These are phyloP conservation scores for Acer yangbiense DNA, from an alignment of 345 rosid species.

Conservation along the genomic window DNA sequence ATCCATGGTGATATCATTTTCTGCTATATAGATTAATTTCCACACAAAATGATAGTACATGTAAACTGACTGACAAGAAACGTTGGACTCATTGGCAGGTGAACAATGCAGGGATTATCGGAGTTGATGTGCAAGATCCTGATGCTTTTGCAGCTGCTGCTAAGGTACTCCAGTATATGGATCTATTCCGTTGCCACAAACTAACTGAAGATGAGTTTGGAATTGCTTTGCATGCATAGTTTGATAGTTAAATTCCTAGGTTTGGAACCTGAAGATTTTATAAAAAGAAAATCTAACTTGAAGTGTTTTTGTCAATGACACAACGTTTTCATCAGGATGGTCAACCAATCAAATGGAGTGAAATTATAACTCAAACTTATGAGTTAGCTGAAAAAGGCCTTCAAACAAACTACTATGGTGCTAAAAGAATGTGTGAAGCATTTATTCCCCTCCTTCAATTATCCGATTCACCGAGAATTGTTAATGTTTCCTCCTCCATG, in stretches of 20 bases:
- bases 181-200: background rate
- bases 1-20: background rate
- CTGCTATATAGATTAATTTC: background rate
- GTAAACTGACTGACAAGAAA: background rate
- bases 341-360: slow-evolving; percentile 24
- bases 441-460: slow-evolving; percentile 46
- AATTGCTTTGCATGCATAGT: background rate
- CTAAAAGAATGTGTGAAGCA: slow-evolving; percentile 49
- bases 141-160: slow-evolving; percentile 28
- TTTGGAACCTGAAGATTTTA: background rate
- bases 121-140: slow-evolving; percentile 19
- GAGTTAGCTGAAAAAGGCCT: slow-evolving; percentile 41
- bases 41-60: background rate
- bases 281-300: background rate
- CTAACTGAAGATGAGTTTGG: background rate
- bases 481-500: slow-evolving; percentile 45
- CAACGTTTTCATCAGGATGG: slow-evolving; percentile 10
- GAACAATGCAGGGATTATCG: slow-evolving; percentile 55
- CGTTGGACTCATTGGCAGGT: slow-evolving; percentile 30
- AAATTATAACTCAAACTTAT: slow-evolving; percentile 37
- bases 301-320: background rate
- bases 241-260: background rate
- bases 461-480: slow-evolving; percentile 53
- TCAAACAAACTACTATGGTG: slow-evolving; percentile 52
- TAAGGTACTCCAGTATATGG: slow-evolving; percentile 22